A percentile compares a stretch with the other conserved stretches of the same genome.
These are phyloP conservation scores for Mycena polygramma DNA, from an alignment of 768 basidiomycete species.

Conservation along the genomic window DNA sequence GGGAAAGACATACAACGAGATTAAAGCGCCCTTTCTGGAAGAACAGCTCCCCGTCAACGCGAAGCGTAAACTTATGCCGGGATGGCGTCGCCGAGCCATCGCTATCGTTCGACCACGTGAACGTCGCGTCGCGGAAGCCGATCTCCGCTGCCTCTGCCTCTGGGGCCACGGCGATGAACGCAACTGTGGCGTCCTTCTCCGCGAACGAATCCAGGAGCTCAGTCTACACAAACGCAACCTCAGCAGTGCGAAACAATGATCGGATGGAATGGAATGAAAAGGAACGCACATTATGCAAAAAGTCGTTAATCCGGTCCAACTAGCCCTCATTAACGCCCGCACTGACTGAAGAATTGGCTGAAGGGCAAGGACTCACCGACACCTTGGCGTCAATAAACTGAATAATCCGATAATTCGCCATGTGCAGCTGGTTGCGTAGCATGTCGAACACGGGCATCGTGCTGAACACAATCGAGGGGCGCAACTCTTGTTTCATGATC, in stretches of 20 bases:
- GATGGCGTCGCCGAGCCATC: constrained; percentile 51
- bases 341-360: no score
- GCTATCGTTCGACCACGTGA: constrained; percentile 64
- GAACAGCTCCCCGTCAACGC: constrained; percentile 62
- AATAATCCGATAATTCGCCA: constrained; percentile 48
- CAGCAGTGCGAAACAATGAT: neutral
- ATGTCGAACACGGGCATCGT: constrained; percentile 75
- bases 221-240: constrained; percentile 20
- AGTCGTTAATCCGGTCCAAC: constrained; percentile 64
- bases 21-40: constrained; percentile 70
- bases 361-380: no score
- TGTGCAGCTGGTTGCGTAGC: constrained; percentile 66
- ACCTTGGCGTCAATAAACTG: constrained; percentile 63
- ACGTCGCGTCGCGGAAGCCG: constrained; percentile 67
- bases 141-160: constrained; percentile 45
- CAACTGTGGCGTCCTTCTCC: constrained; percentile 58
- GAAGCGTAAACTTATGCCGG: constrained; percentile 62
- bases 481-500: constrained; percentile 56
- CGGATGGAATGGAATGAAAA: neutral
- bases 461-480: constrained; percentile 59
- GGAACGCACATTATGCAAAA: constrained; percentile 53
- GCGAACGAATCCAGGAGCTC: constrained; percentile 36
- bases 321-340: no score
- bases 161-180: constrained; percentile 41
- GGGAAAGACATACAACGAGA: constrained; percentile 68